Conservation (phyloP, 805 yeast genomes). For the Yamadazyma paraphyllophila region DNA sequence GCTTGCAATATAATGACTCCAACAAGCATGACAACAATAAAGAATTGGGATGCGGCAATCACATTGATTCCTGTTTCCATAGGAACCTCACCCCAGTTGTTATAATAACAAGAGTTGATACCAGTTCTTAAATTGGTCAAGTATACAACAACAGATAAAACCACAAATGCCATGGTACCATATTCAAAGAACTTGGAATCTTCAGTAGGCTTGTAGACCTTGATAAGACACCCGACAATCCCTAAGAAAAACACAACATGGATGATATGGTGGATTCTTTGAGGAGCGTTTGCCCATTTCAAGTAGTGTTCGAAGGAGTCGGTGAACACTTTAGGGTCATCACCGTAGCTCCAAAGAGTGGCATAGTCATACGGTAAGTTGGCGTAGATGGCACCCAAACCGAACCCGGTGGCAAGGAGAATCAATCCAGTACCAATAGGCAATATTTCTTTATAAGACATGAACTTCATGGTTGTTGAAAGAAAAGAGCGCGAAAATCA, state of each 20-base stretch:
- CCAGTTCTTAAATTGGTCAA: constrained; percentile 86
- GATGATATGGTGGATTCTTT: constrained; percentile 54
- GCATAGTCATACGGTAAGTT: constrained; percentile 80
- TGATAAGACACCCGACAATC: constrained; percentile 66
- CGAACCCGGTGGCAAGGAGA: constrained; percentile 64
- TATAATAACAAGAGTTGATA: constrained; percentile 60
- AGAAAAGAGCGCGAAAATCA: neutral
- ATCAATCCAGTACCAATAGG: constrained; percentile 46
- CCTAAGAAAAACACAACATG: constrained; percentile 66
- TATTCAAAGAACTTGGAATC: constrained; percentile 89
- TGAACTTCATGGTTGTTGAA: constrained; percentile 7
- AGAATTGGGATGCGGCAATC: constrained; percentile 82
- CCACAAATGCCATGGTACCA: constrained; percentile 71
- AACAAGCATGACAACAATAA: constrained; percentile 64
- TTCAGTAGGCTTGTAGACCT: constrained; percentile 82
- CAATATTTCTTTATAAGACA: constrained; percentile 41
- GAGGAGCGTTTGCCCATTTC: constrained; percentile 67
- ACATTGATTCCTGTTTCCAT: constrained; percentile 83
- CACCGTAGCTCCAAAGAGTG: constrained; percentile 60
- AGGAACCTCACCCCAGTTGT: constrained; percentile 93
- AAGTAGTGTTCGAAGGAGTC: constrained; percentile 71
- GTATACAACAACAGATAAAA: constrained; percentile 74
- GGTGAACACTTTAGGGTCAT: constrained; percentile 46
- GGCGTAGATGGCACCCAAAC: constrained; percentile 73
- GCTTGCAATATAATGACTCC: constrained; percentile 86